Evolutionary conservation across 1,139 yeast species (phyloP).

Genomic region (Saccharomyces hybrid): DNA sequence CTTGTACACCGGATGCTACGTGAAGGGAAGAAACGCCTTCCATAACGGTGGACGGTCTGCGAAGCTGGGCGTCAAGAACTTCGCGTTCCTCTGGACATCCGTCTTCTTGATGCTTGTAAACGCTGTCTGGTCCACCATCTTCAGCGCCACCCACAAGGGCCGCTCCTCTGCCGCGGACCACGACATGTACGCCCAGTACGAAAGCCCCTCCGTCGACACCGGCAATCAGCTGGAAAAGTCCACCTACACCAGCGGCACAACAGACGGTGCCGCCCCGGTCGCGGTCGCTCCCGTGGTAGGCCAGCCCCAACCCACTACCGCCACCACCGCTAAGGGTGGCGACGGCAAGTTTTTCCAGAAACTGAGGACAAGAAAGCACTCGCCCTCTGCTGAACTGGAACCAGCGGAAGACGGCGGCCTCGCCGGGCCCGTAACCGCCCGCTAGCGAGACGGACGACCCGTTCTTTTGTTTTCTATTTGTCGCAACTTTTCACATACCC

Average conservation of each 20-base stretch:
- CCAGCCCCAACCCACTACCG: neutral
- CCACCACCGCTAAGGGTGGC: neutral
- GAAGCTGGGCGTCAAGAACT: slow-evolving; percentile 47
- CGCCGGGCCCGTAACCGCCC: neutral
- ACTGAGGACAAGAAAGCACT: neutral
- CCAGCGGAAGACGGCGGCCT: neutral
- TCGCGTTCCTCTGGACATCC: slow-evolving; percentile 61
- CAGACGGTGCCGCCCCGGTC: slow-evolving; percentile 2
- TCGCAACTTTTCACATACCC: neutral
- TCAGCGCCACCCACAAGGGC: slow-evolving; percentile 7
- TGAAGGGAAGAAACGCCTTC: slow-evolving; percentile 53
- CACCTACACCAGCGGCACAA: slow-evolving; percentile 1
- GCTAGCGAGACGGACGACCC: neutral
- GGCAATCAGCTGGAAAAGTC: neutral
- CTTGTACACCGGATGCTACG: slow-evolving; percentile 57
- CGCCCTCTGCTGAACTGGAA: neutral
- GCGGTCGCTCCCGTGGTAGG: neutral
- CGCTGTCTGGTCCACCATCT: slow-evolving; percentile 21
- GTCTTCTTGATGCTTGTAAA: slow-evolving; percentile 40
- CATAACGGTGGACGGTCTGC: slow-evolving; percentile 41
- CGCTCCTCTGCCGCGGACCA: neutral
- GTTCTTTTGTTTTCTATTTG: neutral
- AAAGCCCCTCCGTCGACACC: slow-evolving; percentile 5
- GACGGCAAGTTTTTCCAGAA: neutral
- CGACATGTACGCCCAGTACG: slow-evolving; percentile 1